Evolutionary conservation across 2,329 filamentous ascomycete genomes (phyloP), one percentile per base, ranked within the genome.

Genomic region (Eutypa lata): DNA sequence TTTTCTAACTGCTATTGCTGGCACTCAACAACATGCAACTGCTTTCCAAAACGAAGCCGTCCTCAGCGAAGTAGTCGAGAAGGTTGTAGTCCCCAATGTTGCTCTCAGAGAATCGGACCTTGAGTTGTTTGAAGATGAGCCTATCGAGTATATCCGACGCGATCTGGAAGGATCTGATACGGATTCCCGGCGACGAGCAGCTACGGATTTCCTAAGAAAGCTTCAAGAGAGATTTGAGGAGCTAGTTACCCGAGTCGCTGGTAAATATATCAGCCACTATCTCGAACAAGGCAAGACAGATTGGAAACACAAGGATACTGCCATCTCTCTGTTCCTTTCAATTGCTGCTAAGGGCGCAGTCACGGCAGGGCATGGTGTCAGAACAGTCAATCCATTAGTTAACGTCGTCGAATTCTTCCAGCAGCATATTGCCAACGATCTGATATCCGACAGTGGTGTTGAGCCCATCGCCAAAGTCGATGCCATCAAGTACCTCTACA

Each of bases 241-340:
- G 51, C 78, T 89, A 2, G 93, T 97, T 45, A 97, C 93, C 0
- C 82, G 79, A 49, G 89, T 96, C n/a, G 92, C 96, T 21, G 87
- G 87, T 57, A 86, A 83, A 61, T 97, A 97, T 74, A 90, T 95
- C 64, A 83, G 88, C 56, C 89, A 92, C 70, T 96, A 95, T 68
- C 80, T 99, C 26, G 80, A 88, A 51, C 91, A 91, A 65, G 81
- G 85, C 51, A 89, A 89, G 70, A 78, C 80, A 18, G 91, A 96
- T 69, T 99, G 94, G 94, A 96, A 95, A 72, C 87, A 91, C 47
- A 99, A 99, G 76, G 94, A 99, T 67, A 97, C 93, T 0, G 94
- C 94, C n/a, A 88, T 97, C 53, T 97, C 97, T 66, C 83, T 99
- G 16, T 99, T 95, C 77, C 86, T 94, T 37, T 91, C 94, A 4